phyloP scores from a whole-genome alignment of 257 asterid genomes.

The Ilex asprella region DNA sequence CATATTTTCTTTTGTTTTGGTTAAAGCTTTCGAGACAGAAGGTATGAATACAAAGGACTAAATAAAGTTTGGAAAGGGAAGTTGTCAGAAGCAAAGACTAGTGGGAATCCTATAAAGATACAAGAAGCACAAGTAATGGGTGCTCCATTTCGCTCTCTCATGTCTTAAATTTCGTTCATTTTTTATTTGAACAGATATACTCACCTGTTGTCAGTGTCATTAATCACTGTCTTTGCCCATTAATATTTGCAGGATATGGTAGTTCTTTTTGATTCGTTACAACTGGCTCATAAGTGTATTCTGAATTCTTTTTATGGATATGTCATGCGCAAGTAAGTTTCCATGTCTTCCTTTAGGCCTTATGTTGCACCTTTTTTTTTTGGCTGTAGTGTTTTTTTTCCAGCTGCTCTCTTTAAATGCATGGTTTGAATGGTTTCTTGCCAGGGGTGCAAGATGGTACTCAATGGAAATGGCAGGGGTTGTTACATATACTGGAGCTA shows the following conservation, averaged over 20 bases:
- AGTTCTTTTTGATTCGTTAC: constrained; percentile 87
- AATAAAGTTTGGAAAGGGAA: constrained; percentile 98
- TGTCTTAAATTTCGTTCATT: constrained; percentile 7
- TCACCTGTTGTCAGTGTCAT: constrained; percentile 8
- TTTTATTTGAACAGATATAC: constrained; percentile 11
- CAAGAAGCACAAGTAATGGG: constrained; percentile 89
- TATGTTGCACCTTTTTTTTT: neutral
- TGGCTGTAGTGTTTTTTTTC: constrained; percentile 11
- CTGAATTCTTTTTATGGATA: constrained; percentile 98
- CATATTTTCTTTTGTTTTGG: constrained; percentile 14
- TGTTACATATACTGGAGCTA: constrained; percentile 96
- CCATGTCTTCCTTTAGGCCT: constrained; percentile 15
- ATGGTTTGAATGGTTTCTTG: constrained; percentile 7
- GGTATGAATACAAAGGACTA: constrained; percentile 94
- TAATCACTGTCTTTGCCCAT: constrained; percentile 13
- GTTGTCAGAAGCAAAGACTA: constrained; percentile 86
- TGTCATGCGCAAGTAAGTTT: constrained; percentile 93
- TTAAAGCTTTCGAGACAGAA: constrained; percentile 92
- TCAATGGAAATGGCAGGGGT: constrained; percentile 99
- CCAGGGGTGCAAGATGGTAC: constrained; percentile 99
- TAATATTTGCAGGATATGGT: constrained; percentile 78
- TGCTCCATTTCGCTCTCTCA: constrained; percentile 6
- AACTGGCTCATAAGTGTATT: constrained; percentile 97
- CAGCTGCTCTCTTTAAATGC: neutral
- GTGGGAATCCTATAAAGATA: constrained; percentile 83